Evolutionary conservation across 2,329 filamentous ascomycete species (phyloP).

Genomic region (Scedosporium aurantiacum): DNA sequence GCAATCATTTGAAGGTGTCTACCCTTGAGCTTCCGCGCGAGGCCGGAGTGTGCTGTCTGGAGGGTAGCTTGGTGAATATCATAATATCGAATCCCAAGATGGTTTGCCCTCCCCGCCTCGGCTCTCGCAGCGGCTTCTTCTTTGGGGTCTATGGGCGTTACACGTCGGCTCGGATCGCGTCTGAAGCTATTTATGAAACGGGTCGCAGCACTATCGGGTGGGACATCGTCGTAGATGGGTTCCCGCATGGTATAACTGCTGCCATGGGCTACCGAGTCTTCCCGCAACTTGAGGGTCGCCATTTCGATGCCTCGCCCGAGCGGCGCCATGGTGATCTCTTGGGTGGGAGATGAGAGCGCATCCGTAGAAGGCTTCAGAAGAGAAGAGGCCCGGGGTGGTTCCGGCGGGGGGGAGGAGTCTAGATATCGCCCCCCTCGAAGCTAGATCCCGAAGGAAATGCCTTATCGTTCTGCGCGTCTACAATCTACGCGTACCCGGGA

Average conservation of each 20-base stretch:
- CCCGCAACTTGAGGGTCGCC: constrained; percentile 41
- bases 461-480: neutral
- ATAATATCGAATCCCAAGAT: constrained; percentile 35
- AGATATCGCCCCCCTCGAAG: too few relatives aligned
- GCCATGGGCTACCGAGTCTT: constrained; percentile 41
- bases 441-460: neutral
- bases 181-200: constrained; percentile 52
- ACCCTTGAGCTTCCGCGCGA: constrained; percentile 68
- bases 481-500: too few relatives aligned
- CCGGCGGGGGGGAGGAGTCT: neutral
- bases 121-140: constrained; percentile 21
- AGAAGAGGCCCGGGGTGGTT: neutral
- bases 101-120: constrained; percentile 17
- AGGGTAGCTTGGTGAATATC: constrained; percentile 49
- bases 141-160: constrained; percentile 30
- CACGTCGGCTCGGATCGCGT: constrained; percentile 41
- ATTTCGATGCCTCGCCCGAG: constrained; percentile 4
- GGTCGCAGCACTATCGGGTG: constrained; percentile 21
- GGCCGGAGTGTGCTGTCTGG: constrained; percentile 63
- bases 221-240: constrained; percentile 30
- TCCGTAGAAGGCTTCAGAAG: neutral
- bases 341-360: neutral
- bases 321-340: neutral
- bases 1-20: constrained; percentile 96
- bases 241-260: constrained; percentile 42